These are phyloP conservation scores for Talaromyces wortmannii DNA, from an alignment of 495 filamentous ascomycete genomes.

Conservation along the genomic window DNA sequence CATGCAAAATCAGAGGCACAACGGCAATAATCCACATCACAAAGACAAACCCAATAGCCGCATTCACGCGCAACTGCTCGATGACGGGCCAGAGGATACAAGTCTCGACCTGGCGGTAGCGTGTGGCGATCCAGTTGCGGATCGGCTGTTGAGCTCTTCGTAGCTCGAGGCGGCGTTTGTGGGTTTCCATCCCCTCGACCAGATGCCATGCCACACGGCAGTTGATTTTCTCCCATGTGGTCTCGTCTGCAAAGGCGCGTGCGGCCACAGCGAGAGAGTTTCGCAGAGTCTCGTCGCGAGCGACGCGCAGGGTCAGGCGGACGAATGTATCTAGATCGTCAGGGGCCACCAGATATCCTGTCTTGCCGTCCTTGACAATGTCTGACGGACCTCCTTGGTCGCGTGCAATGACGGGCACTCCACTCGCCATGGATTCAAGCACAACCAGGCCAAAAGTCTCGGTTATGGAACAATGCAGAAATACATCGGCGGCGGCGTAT, in stretches of 20 bases:
- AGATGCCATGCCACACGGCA: conserved; percentile 53
- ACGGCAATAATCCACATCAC: conserved; percentile 30
- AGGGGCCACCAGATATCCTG: conserved; percentile 50
- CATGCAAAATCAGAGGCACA: conserved; percentile 28
- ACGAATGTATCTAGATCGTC: conserved; percentile 47
- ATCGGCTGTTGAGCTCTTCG: conserved; percentile 3
- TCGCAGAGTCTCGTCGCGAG: conserved; percentile 26
- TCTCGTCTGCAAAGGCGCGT: conserved; percentile 44
- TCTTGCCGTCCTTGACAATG: conserved; percentile 46
- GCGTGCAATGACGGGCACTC: conserved; percentile 54
- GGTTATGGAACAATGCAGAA: conserved; percentile 58
- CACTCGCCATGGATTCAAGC: conserved; percentile 59
- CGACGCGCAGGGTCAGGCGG: conserved; percentile 30
- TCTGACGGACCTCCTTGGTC: conserved; percentile 60
- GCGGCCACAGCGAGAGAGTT: conserved; percentile 29
- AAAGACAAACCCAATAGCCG: conserved; percentile 22
- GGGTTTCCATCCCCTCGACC: conserved; percentile 39
- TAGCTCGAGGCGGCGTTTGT: conserved; percentile 6
- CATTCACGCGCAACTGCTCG: conserved; percentile 16
- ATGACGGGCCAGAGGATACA: conserved; percentile 6
- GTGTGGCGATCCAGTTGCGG: conserved; percentile 2
- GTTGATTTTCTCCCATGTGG: conserved; percentile 60
- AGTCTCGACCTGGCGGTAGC: conserved; percentile 1
- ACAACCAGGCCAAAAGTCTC: conserved; percentile 63
- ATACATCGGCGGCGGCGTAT: conserved; percentile 55